Evolutionary conservation across 495 filamentous ascomycete species (phyloP), one percentile per base, ranked within the genome.

Genomic region (Amphirosellinia nigrospora): DNA sequence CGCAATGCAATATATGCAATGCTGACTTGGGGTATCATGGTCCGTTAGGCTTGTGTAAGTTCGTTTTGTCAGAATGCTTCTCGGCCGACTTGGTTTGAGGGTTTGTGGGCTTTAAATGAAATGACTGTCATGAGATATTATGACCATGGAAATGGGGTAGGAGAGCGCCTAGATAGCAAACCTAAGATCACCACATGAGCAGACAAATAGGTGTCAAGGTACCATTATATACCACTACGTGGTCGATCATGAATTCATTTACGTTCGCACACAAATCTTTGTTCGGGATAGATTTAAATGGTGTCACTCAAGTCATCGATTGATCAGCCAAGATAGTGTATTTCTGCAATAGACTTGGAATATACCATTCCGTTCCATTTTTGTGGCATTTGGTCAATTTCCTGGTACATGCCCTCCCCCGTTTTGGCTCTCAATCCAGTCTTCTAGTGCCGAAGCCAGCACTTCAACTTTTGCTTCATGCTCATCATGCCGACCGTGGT

Each of bases 351-450:
- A 53, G 34, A 34, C 32, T n/a, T 23, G 10, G 26, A n/a, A 30
- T 41, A 30, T 41, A 15, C 28, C 63, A 55, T 41, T 55, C 46
- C 13, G 9, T 28, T 55, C 45, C 34, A 21, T 21, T 48, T 43
- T 21, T 66, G 26, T 28, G 34, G 45, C 10, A 16, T 52, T n/a
- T 39, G 19, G 11, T 65, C 46, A 26, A 28, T 65, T 41, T 41
- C 46, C 63, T 38, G 10, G 38, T 36, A 13, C 30, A 32, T 23
- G 19, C n/a, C 60, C 39, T 39, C 15, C 39, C 6, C 39, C 34
- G 34, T 46, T 19, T 39, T 61, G 38, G 38, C 36, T 43, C 58
- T 43, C 58, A 43, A 39, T 36, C 58, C 58, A 36, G 41, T 61
- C 30, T 13, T 38, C 30, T 3, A 32, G 5, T 62, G 4, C 26